Conservation (phyloP, 139 green algal species). For the Axilococcus clingmanii region DNA sequence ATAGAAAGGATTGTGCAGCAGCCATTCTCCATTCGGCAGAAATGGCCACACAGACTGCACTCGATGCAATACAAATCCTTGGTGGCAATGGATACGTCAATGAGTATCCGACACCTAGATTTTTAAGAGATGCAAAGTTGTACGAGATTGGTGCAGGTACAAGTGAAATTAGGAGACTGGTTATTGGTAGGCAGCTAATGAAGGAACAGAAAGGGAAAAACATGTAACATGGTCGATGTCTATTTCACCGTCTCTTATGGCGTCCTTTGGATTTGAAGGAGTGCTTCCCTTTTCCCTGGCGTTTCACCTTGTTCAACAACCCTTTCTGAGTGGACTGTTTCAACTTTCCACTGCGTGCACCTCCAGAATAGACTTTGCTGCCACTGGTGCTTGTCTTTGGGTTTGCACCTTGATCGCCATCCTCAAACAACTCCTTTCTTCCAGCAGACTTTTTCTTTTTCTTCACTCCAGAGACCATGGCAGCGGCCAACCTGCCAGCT, state of each 20-base stretch:
- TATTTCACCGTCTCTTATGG: conserved; percentile 1
- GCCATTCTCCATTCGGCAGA: conserved; percentile 84
- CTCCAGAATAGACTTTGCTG: conserved; percentile 41
- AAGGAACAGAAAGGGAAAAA: no score
- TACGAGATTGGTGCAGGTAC: conserved; percentile 94
- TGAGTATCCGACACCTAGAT: conserved; percentile 78
- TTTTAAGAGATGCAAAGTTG: conserved; percentile 90
- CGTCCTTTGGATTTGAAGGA: conserved; percentile 4
- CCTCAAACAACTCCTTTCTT: conserved; percentile 21
- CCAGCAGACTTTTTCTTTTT: conserved; percentile 38
- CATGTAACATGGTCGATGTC: no score
- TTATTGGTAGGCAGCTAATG: conserved; percentile 83
- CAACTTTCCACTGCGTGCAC: conserved; percentile 16
- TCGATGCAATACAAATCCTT: conserved; percentile 86
- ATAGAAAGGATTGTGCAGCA: conserved; percentile 71
- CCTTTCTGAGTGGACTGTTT: not conserved
- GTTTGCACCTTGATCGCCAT: conserved; percentile 20
- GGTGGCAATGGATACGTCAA: conserved; percentile 93
- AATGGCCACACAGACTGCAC: conserved; percentile 60
- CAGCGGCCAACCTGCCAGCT: conserved; percentile 48
- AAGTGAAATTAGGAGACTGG: conserved; percentile 71
- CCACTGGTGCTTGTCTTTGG: not conserved
- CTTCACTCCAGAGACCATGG: conserved; percentile 30
- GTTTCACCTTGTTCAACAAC: not conserved
- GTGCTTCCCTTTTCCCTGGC: conserved; percentile 1